Conservation (phyloP, 2,329 filamentous ascomycete species). For the Phyllosticta citribraziliensis region DNA sequence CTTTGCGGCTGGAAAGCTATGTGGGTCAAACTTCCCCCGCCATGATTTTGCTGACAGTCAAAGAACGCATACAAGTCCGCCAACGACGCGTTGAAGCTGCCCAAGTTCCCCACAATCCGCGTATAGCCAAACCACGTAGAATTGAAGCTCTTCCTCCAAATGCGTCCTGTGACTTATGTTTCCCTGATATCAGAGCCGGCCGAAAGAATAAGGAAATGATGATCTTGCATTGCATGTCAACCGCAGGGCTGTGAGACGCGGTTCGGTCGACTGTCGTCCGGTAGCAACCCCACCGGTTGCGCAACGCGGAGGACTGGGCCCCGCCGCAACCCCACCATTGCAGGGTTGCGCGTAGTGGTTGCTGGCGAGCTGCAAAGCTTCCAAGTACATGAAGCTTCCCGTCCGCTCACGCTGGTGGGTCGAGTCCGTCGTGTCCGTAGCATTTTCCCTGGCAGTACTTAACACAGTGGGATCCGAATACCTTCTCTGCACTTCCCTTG, state of each 20-base stretch:
- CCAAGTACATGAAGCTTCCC: not conserved
- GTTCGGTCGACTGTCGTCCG: not conserved
- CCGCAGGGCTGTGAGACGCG: not conserved
- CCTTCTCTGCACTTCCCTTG: too few species aligned
- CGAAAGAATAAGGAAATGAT: not conserved
- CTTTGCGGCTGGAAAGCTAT: slow-evolving; percentile 5
- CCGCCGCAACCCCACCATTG: not conserved
- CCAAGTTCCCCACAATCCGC: not conserved
- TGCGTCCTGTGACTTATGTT: not conserved
- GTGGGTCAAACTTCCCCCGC: not conserved
- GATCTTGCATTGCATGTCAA: not conserved
- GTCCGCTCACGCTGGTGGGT: not conserved
- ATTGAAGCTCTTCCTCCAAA: not conserved
- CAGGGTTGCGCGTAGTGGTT: not conserved
- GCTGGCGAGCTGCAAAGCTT: not conserved
- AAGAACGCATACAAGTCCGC: not conserved
- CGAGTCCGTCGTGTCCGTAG: not conserved
- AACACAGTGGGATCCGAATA: not conserved
- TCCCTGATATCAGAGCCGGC: not conserved
- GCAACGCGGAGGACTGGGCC: not conserved
- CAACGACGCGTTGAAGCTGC: not conserved
- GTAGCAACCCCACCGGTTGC: not conserved
- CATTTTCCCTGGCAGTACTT: not conserved
- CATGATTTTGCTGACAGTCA: not conserved
- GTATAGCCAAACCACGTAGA: not conserved